phyloP scores from a whole-genome alignment of 805 yeast species.

The Brettanomyces bruxellensis region DNA sequence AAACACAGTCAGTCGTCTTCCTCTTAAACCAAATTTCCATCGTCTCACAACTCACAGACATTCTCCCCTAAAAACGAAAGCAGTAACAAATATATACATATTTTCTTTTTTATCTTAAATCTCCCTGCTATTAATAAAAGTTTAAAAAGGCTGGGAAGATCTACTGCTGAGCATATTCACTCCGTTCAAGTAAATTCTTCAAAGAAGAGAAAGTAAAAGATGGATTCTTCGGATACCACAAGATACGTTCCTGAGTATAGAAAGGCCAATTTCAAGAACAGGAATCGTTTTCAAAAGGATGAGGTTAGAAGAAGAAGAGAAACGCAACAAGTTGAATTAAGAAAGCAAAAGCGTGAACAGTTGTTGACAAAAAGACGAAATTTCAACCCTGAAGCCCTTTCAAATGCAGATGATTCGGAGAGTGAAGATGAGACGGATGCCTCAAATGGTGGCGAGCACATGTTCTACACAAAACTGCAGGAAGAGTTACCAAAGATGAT shows the following conservation, averaged over 20 bases:
- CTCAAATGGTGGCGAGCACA: slow-evolving; percentile 17
- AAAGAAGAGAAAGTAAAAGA: slow-evolving; percentile 15
- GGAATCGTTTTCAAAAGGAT: slow-evolving; percentile 87
- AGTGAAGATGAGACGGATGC: slow-evolving; percentile 45
- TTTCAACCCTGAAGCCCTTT: slow-evolving; percentile 30
- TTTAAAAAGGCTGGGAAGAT: too few species aligned
- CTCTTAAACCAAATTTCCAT: too few species aligned
- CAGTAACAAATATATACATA: too few species aligned
- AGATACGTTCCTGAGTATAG: slow-evolving; percentile 96
- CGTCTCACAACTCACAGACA: too few species aligned
- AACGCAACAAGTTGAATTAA: slow-evolving; percentile 90
- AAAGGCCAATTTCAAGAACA: slow-evolving; percentile 91
- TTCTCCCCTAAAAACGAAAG: too few species aligned
- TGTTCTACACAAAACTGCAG: slow-evolving; percentile 40
- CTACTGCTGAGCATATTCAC: too few species aligned
- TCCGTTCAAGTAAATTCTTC: too few species aligned
- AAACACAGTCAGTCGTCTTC: too few species aligned
- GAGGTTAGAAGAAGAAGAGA: slow-evolving; percentile 97
- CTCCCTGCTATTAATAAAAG: too few species aligned
- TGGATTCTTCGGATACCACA: slow-evolving; percentile 67
- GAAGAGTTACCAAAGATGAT: slow-evolving; percentile 80
- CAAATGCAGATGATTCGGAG: slow-evolving; percentile 38
- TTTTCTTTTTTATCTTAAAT: too few species aligned
- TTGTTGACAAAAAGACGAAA: slow-evolving; percentile 90
- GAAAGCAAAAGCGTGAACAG: slow-evolving; percentile 96